A percentile compares a stretch with the other conserved stretches of the same genome.
phyloP scores from a whole-genome alignment of 2,329 filamentous ascomycete species.

The Penicillium sp. region DNA sequence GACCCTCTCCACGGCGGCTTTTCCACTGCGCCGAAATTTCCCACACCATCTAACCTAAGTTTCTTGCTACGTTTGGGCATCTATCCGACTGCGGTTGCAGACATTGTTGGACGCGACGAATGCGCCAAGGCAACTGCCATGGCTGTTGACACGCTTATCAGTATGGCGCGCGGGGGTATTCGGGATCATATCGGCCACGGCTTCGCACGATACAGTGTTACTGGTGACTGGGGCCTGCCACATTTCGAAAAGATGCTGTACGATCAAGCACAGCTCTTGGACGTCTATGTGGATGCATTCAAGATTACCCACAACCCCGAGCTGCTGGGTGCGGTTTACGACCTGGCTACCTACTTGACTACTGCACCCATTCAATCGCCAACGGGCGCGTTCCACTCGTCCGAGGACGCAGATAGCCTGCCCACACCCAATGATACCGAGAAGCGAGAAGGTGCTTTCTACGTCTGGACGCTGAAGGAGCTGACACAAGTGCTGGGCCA shows the following conservation, averaged over 20 bases:
- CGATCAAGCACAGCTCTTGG: conserved; percentile 78
- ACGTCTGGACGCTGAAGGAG: conserved; percentile 85
- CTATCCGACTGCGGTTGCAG: conserved; percentile 63
- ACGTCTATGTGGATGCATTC: conserved; percentile 80
- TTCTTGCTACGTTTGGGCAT: conserved; percentile 71
- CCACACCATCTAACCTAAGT: conserved; percentile 73
- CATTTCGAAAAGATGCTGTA: conserved; percentile 97
- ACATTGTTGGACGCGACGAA: conserved; percentile 79
- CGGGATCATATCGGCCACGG: conserved; percentile 70
- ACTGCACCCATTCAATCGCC: conserved; percentile 57
- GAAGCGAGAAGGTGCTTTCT: conserved; percentile 84
- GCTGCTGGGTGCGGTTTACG: conserved; percentile 67
- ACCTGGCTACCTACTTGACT: conserved; percentile 79
- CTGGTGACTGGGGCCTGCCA: conserved; percentile 81
- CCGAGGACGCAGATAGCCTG: conserved; percentile 84
- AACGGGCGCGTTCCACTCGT: conserved; percentile 71
- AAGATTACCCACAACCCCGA: conserved; percentile 59
- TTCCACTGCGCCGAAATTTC: conserved; percentile 74
- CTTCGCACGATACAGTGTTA: conserved; percentile 79
- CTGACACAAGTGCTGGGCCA: conserved; percentile 66
- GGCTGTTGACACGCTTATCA: conserved; percentile 68
- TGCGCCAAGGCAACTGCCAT: conserved; percentile 66
- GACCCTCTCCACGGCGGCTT: conserved; percentile 75
- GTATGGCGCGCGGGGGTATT: conserved; percentile 64
- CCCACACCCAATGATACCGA: conserved; percentile 64